Evolutionary conservation across 345 rosid genomes (phyloP).

Genomic region (Turritis glabra): DNA sequence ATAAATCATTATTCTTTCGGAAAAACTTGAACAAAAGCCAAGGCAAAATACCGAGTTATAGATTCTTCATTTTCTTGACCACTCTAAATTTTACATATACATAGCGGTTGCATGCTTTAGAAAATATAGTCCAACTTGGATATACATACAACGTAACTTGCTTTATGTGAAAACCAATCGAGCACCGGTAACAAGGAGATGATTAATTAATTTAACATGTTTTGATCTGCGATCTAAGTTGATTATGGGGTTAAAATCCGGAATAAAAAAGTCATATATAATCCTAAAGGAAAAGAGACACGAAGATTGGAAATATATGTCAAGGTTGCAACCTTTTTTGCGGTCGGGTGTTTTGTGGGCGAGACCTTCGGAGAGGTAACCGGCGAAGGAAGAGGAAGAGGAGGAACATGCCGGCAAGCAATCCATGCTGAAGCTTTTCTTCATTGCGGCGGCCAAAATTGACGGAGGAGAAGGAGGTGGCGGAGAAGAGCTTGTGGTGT

Average conservation of each 20-base stretch:
- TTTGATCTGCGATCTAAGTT: neutral
- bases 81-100: neutral
- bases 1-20: neutral
- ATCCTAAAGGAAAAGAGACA: neutral
- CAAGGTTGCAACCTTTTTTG: constrained; percentile 31
- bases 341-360: constrained; percentile 36
- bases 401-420: constrained; percentile 37
- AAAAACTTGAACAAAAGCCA: neutral
- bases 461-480: constrained; percentile 31
- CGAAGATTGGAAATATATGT: neutral
- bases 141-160: neutral
- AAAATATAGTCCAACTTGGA: neutral
- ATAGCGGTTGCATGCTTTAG: neutral
- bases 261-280: neutral
- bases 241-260: neutral
- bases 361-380: constrained; percentile 39
- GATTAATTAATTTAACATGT: neutral
- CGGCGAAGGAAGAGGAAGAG: constrained; percentile 38
- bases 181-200: neutral
- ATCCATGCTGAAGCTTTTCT: constrained; percentile 41
- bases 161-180: neutral
- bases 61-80: neutral
- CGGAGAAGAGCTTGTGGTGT: constrained; percentile 29
- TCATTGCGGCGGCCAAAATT: constrained; percentile 26
- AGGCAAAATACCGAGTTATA: neutral